Evolutionary conservation across 2,329 filamentous ascomycete species (phyloP), one percentile per base, ranked within the genome.

Genomic region (Fusarium sp.): DNA sequence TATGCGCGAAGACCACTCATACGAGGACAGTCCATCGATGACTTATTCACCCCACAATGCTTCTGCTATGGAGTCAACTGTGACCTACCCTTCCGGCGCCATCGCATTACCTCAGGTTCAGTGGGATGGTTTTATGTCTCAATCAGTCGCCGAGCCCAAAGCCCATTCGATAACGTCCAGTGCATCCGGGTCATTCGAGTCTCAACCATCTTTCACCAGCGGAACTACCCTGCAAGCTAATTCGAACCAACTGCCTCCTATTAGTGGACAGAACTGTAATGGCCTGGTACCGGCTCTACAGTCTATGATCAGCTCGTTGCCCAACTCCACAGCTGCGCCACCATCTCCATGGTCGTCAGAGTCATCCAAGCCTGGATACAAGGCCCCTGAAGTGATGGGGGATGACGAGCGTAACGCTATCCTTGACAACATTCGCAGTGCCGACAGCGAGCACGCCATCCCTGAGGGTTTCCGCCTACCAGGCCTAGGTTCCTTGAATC

Each of bases 391-490:
- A 82, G 89, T 98, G 45, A 86, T 90, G 69, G 92, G 88, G 71
- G 96, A 98, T 66, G 93, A 97, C 75, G 94, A 98, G 81, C 92
- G 95, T 77, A 92, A 92, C 79, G 87, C 90, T 77, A 94, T 98
- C 70, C 87, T 97, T 77, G 94, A 97, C 77, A 95, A 95, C 80
- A 95, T 98, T 80, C 92, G 92, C 78, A 89, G 87, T 75, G 91
- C 91, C 75, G 96, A 98, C 81, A 91, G 88, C 75, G 94, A 98
- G 79, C 91, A 92, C 79, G 91, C 93, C 51, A 91, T 98, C 65
- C 91, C 95, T 22, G 94, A 97, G 64, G 95, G 93, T 66, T 98
- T 98, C 87, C 93, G 94, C 74, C 89, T 98, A 51, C 96, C 96
- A 11, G 92, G 89, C 75, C 88, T 95, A 41, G 88, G 91, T 41